phyloP scores from a whole-genome alignment of 345 rosid species.

The Hirschfeldia incana region DNA sequence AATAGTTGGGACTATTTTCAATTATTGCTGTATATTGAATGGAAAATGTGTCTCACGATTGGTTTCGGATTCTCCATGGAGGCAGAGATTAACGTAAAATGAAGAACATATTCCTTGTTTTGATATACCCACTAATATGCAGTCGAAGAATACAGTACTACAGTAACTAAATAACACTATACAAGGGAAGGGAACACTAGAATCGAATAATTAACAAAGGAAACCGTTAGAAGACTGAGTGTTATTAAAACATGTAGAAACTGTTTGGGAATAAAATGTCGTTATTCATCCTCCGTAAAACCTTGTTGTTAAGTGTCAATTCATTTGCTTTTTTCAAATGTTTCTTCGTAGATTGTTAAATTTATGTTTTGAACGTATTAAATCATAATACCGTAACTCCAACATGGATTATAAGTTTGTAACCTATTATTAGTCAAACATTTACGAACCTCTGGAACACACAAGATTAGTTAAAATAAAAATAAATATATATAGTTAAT shows the following conservation, averaged over 20 bases:
- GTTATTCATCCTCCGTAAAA: background rate
- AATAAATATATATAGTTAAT: conserved; percentile 11
- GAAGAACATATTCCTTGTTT: conserved; percentile 9
- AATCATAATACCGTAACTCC: background rate
- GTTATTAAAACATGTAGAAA: background rate
- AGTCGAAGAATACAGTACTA: background rate
- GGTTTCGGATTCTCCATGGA: conserved; percentile 12
- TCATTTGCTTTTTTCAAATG: background rate
- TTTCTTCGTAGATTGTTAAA: background rate
- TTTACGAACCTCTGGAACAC: background rate
- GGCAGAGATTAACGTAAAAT: background rate
- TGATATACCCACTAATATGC: background rate
- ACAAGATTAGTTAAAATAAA: conserved; percentile 7
- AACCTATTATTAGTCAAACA: background rate
- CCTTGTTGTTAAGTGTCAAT: background rate
- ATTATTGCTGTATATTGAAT: background rate
- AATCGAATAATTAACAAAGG: background rate
- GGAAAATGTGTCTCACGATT: conserved; percentile 1
- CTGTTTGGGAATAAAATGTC: background rate
- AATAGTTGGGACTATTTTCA: background rate
- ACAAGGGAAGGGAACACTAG: background rate
- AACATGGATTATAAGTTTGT: background rate
- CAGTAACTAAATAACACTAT: background rate
- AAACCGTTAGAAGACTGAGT: background rate
- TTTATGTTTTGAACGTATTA: background rate